Percentiles rank a stretch among this genome's conserved stretches.
These are phyloP conservation scores for Lindgomyces ingoldianus DNA, from an alignment of 495 filamentous ascomycete species.

Conservation along the genomic window DNA sequence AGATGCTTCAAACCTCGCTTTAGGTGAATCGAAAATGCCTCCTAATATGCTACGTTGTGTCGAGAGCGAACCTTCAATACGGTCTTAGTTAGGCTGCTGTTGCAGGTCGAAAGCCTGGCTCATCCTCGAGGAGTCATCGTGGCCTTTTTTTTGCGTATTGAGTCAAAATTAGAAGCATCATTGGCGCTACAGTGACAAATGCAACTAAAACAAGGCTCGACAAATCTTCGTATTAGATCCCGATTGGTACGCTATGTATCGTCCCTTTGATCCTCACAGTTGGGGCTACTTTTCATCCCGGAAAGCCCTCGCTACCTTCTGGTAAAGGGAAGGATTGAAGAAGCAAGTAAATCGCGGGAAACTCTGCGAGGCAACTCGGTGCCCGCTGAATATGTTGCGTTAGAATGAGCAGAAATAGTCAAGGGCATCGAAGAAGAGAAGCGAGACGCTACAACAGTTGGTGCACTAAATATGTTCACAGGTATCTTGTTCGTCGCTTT, in stretches of 20 bases:
- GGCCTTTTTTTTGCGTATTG: slow-evolving; percentile 13
- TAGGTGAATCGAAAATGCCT: slow-evolving; percentile 17
- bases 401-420: slow-evolving; percentile 13
- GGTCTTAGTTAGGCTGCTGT: slow-evolving; percentile 5
- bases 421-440: slow-evolving; percentile 22
- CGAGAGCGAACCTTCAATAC: slow-evolving; percentile 12
- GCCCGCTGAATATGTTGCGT: not conserved
- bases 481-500: slow-evolving; percentile 51
- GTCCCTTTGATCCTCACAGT: slow-evolving; percentile 61
- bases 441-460: not conserved
- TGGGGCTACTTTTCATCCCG: slow-evolving; percentile 62
- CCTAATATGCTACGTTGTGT: slow-evolving; percentile 11
- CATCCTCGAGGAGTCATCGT: slow-evolving; percentile 12
- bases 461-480: slow-evolving; percentile 42
- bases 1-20: not conserved
- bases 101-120: slow-evolving; percentile 43
- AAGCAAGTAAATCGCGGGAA: slow-evolving; percentile 66
- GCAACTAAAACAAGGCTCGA: slow-evolving; percentile 42
- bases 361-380: slow-evolving; percentile 51
- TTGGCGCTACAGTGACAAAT: slow-evolving; percentile 19
- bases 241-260: slow-evolving; percentile 56
- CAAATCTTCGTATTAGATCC: slow-evolving; percentile 58
- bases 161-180: slow-evolving; percentile 12
- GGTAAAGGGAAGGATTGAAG: slow-evolving; percentile 62
- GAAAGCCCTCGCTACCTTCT: slow-evolving; percentile 85